Percentiles rank a stretch among this genome's conserved stretches.
phyloP scores from a whole-genome alignment of 192 early-diverging fungal species.

The Diversispora eburnea region DNA sequence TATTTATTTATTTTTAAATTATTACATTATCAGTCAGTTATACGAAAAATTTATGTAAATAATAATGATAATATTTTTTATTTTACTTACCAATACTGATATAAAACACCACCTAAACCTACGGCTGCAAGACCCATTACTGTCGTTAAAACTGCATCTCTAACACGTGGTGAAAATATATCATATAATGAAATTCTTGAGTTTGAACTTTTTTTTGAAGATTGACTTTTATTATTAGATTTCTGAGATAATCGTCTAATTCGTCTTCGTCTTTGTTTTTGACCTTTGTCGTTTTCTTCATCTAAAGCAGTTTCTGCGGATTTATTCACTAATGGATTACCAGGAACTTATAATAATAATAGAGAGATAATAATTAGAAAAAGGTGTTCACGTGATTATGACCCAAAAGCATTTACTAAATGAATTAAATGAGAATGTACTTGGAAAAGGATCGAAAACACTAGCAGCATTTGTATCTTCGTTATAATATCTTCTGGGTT shows the following conservation, averaged over 20 bases:
- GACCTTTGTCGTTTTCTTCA: conserved; percentile 2
- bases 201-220: not conserved
- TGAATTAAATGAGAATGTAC: not conserved
- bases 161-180: conserved; percentile 19
- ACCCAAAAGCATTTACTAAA: not conserved
- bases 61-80: not conserved
- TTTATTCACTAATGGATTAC: conserved; percentile 19
- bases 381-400: too few relatives aligned
- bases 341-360: not conserved
- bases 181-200: not conserved
- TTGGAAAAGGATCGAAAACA: conserved; percentile 26
- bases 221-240: not conserved
- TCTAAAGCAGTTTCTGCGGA: conserved; percentile 27
- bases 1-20: not conserved
- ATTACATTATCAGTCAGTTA: not conserved
- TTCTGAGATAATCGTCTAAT: too few relatives aligned
- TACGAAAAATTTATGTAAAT: not conserved
- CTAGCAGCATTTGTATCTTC: conserved; percentile 28
- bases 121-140: conserved; percentile 24
- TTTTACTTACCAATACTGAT: conserved; percentile 15
- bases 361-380: not conserved
- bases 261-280: not conserved
- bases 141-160: conserved; percentile 26
- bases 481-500: conserved; percentile 19
- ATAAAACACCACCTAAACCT: conserved; percentile 25